Conservation (phyloP, 225 moss, liverwort and hornwort species). For the Marchantia paleacea region DNA sequence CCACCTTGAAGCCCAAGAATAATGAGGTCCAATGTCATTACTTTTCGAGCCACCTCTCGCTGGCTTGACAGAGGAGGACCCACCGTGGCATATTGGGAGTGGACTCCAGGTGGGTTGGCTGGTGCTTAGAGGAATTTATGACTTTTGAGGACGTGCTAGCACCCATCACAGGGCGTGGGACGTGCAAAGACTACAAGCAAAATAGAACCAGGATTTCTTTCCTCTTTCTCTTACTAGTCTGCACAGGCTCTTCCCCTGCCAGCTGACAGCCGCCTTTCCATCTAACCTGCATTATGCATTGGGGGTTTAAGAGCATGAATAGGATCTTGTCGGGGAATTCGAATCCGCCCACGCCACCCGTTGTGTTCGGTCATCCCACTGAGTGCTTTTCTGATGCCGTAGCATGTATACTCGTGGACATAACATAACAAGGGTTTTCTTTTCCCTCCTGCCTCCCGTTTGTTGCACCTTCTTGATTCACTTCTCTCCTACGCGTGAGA, state of each 20-base stretch:
- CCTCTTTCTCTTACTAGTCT: not conserved
- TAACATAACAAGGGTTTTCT: not conserved
- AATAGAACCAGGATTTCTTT: not conserved
- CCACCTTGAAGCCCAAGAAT: not conserved
- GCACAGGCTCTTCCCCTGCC: not conserved
- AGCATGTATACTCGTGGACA: not conserved
- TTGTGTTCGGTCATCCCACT: not conserved
- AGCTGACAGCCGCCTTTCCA: constrained; percentile 1
- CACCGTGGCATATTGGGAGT: constrained; percentile 9
- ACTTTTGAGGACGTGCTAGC: not conserved
- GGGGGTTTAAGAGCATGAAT: not conserved
- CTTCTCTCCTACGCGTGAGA: not conserved
- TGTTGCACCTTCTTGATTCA: not conserved
- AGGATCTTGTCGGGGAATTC: constrained; percentile 3
- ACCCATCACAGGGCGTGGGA: not conserved
- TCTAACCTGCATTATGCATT: not conserved
- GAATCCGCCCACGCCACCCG: not conserved
- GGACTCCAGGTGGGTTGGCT: not conserved
- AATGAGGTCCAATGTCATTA: not conserved
- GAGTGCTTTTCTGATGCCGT: not conserved
- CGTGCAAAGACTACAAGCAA: not conserved
- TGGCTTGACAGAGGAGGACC: not conserved
- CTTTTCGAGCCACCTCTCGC: not conserved
- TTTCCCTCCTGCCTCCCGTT: not conserved
- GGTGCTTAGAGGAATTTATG: not conserved